Evolutionary conservation across 805 yeast genomes (phyloP).

Genomic region (Wickerhamiella nectarea): DNA sequence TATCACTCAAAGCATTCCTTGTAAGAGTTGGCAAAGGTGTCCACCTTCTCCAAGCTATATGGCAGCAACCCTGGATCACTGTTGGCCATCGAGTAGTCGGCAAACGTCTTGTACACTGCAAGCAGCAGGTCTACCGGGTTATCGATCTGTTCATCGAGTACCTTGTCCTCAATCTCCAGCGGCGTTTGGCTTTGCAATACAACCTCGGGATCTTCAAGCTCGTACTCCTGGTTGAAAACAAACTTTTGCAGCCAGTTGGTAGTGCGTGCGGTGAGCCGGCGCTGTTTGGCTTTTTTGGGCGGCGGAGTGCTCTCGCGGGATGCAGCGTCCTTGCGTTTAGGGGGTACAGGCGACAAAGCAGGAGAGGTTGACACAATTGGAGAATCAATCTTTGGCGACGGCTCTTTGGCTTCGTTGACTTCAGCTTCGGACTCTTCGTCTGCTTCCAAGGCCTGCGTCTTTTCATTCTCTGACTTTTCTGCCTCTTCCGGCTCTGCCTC

Average conservation of each 20-base stretch:
- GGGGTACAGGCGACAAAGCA: background rate
- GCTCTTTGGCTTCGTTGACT: background rate
- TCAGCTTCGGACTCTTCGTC: background rate
- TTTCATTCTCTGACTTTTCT: no score
- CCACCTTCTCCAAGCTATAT: background rate
- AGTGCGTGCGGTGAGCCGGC: conserved; percentile 2
- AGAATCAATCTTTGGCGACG: no score
- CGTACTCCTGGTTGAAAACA: conserved; percentile 7
- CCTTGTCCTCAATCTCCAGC: conserved; percentile 9
- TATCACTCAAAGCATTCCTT: background rate
- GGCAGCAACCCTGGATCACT: background rate
- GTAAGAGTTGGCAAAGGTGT: background rate
- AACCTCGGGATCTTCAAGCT: conserved; percentile 8
- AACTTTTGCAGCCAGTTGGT: conserved; percentile 5
- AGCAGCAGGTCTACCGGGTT: conserved; percentile 6
- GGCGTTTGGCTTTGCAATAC: conserved; percentile 9
- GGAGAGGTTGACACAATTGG: background rate
- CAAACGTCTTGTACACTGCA: conserved; percentile 4
- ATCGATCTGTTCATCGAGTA: conserved; percentile 10
- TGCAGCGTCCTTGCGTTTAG: background rate
- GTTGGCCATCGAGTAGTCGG: conserved; percentile 7
- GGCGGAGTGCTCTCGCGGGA: conserved; percentile 9
- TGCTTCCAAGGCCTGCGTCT: background rate
- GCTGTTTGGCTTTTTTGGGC: background rate
- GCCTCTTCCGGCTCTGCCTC: background rate